Base-by-base conservation (phyloP, 768 basidiomycete genomes). In the Albatrellus ellisii region DNA sequence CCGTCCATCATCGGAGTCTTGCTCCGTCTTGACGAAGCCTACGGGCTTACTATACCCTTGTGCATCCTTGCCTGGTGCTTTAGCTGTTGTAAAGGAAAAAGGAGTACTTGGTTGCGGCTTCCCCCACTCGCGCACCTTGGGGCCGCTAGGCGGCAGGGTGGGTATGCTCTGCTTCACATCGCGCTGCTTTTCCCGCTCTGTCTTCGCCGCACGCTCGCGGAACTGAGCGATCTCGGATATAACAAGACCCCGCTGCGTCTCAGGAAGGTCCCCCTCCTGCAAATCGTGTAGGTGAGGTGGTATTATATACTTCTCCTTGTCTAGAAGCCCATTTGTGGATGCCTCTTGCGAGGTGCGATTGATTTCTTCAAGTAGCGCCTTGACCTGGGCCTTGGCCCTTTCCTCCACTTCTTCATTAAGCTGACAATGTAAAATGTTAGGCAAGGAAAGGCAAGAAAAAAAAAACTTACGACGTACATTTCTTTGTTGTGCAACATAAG, bases 271-370 rank as follows among this genome's bases (percentile, higher is more conserved):
- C n/a, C n/a, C n/a, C 63, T 95, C 91, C 56, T 90, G 85, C 32
- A 99, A 70, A 62, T 98, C 95, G 61, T 89, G 88, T 15, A 98
- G 72, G 62, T 99, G 95, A n/a, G 88, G 86, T 20, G 90, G 90
- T 32, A 95, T 88, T 48, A 87, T 72, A 57, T 87, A 86, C 71
- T 81, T 79, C 62, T 89, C 84, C 55, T 83, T 80, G 61, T 86
- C 81, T 41, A 77, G 73, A 28, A 76, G 68, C n/a, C 80, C 81
- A 44, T 59, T 78, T 46, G 75, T 76, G 1, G 84, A 79, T 3
- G 80, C 78, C 36, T 86, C 82, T 57, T 80, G 77, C 4, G 82
- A 82, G 17, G 69, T 60, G 28, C 73, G 71, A 47, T 77, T 79
- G 54, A 90, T 83, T 46, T 86, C 79, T 11, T 65, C 66, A 24